Conservation (phyloP, 495 filamentous ascomycete genomes). For the Cercophora scortea region DNA sequence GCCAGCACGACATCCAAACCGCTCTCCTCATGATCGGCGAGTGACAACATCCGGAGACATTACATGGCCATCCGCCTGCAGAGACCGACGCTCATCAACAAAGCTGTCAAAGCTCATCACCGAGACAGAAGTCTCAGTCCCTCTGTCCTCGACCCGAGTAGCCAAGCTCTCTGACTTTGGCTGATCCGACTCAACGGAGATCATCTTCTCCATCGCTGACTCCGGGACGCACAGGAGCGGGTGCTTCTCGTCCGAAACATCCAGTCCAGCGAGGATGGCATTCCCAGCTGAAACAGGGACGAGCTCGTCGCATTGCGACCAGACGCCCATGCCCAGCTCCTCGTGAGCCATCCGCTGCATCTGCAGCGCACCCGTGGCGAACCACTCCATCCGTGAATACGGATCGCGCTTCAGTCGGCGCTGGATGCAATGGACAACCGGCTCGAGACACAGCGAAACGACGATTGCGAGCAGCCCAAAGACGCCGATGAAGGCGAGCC, state of each 20-base stretch:
- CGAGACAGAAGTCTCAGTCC: no score
- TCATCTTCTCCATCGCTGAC: neutral
- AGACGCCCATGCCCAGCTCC: conserved; percentile 1
- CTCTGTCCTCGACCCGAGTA: no score
- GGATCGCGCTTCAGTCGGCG: neutral
- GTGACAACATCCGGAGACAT: no score
- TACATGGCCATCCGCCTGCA: no score
- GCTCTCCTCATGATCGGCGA: no score
- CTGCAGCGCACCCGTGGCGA: conserved; percentile 8
- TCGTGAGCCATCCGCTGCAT: conserved; percentile 13
- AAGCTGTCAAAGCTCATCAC: no score
- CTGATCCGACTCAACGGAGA: no score
- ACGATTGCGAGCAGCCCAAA: conserved; percentile 8
- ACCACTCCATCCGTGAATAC: conserved; percentile 11
- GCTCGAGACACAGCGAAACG: conserved; percentile 8
- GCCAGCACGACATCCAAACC: no score
- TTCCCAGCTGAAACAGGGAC: neutral
- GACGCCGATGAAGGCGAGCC: conserved; percentile 5
- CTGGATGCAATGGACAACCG: neutral
- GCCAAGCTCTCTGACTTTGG: no score
- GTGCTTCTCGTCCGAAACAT: neutral
- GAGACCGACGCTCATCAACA: no score
- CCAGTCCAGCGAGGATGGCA: neutral
- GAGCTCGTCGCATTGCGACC: neutral
- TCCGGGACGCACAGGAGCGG: neutral